A percentile compares a stretch with the other conserved stretches of the same genome.
These are phyloP conservation scores for Hippophae rhamnoides DNA, from an alignment of 306 rosid genomes.

Conservation along the genomic window DNA sequence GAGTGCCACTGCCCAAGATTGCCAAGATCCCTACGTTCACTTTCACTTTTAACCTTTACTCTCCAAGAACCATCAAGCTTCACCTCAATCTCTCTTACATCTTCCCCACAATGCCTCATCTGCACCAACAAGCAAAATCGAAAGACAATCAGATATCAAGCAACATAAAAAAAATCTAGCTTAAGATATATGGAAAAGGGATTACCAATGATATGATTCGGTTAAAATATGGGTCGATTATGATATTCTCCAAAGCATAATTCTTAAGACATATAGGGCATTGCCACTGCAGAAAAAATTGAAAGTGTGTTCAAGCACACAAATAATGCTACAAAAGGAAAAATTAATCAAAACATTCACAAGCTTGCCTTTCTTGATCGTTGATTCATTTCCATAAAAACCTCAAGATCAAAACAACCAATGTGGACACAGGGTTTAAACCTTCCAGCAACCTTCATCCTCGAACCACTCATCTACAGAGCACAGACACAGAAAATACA, in stretches of 20 bases:
- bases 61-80: constrained; percentile 98
- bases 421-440: constrained; percentile 92
- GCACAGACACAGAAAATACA: constrained; percentile 14
- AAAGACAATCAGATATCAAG: not conserved
- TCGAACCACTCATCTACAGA: constrained; percentile 91
- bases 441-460: constrained; percentile 98
- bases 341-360: constrained; percentile 6
- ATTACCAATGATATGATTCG: constrained; percentile 67
- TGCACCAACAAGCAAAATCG: constrained; percentile 22
- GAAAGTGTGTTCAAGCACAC: constrained; percentile 18
- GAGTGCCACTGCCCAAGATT: constrained; percentile 69
- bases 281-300: constrained; percentile 83
- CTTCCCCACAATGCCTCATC: constrained; percentile 90
- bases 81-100: constrained; percentile 79
- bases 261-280: constrained; percentile 93
- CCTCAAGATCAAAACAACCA: constrained; percentile 97
- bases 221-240: constrained; percentile 90
- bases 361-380: constrained; percentile 87
- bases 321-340: constrained; percentile 1
- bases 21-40: constrained; percentile 66
- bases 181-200: constrained; percentile 1
- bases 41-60: constrained; percentile 71
- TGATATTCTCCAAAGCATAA: constrained; percentile 75
- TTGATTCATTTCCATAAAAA: constrained; percentile 92
- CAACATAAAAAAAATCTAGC: not conserved